These are phyloP conservation scores for Dendrobium officinale DNA, from an alignment of 106 monocot genomes.

Conservation along the genomic window DNA sequence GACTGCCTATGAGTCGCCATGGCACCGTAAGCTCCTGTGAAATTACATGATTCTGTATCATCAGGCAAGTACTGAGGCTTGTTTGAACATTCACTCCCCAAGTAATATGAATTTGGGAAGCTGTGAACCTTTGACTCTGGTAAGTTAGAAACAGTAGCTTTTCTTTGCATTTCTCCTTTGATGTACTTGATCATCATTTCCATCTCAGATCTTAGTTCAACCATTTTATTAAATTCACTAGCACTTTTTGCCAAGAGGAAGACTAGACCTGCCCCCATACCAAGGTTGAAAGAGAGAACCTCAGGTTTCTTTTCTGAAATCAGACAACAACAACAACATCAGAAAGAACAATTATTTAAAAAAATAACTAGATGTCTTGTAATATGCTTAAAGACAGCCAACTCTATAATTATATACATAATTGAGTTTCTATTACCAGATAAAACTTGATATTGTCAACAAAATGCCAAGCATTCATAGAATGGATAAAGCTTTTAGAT, in stretches of 20 bases:
- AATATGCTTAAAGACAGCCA: not conserved
- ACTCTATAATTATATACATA: not conserved
- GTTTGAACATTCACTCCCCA: conserved; percentile 16
- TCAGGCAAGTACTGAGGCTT: conserved; percentile 9
- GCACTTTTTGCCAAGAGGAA: conserved; percentile 31
- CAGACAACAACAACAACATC: too few relatives aligned
- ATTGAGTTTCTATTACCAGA: not conserved
- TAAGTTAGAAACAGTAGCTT: conserved; percentile 3
- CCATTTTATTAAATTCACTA: conserved; percentile 43
- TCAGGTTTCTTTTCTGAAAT: conserved; percentile 24
- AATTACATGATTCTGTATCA: conserved; percentile 5
- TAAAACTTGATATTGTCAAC: not conserved
- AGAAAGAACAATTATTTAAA: not conserved
- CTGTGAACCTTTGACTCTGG: conserved; percentile 16
- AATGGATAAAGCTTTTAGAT: not conserved
- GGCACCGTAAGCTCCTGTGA: not conserved
- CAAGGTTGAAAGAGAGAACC: conserved; percentile 21
- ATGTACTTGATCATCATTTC: conserved; percentile 36
- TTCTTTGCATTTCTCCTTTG: conserved; percentile 23
- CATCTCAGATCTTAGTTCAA: conserved; percentile 37
- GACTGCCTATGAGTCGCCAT: conserved; percentile 6
- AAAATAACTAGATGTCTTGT: not conserved
- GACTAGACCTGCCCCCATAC: conserved; percentile 31
- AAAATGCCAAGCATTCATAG: not conserved
- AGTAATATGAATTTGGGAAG: conserved; percentile 20